Percentiles rank a stretch among this genome's conserved stretches.
Evolutionary conservation across 2,329 filamentous ascomycete genomes (phyloP).

Genomic region (Furcasterigmium furcatum): DNA sequence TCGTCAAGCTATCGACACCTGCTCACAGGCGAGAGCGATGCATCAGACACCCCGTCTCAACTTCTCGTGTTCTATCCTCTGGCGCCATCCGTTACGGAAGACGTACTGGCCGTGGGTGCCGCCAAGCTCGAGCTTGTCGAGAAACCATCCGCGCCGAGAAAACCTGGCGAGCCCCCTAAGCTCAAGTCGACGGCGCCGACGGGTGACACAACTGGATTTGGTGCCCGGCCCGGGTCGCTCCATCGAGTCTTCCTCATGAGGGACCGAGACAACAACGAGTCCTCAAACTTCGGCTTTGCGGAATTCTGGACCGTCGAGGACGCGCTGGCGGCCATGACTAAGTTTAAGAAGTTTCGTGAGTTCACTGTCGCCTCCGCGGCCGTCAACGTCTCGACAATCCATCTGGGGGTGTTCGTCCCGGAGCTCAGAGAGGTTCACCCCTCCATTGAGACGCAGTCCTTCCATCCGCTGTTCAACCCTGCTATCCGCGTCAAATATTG

Average conservation of each 20-base stretch:
- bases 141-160: constrained; percentile 47
- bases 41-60: constrained; percentile 61
- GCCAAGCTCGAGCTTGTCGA: constrained; percentile 65
- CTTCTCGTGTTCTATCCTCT: constrained; percentile 74
- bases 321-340: constrained; percentile 69
- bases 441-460: constrained; percentile 61
- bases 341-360: constrained; percentile 67
- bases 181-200: constrained; percentile 58
- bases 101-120: constrained; percentile 68
- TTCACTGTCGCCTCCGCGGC: constrained; percentile 76
- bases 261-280: constrained; percentile 67
- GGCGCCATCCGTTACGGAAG: constrained; percentile 67
- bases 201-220: constrained; percentile 56
- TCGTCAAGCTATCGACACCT: constrained; percentile 17
- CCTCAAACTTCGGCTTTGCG: constrained; percentile 79
- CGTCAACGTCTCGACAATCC: constrained; percentile 71
- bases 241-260: constrained; percentile 75
- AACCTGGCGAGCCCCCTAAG: constrained; percentile 44
- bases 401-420: constrained; percentile 81
- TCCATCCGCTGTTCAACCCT: constrained; percentile 67
- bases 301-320: constrained; percentile 78
- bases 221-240: constrained; percentile 71
- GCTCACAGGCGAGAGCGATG: constrained; percentile 46
- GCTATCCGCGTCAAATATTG: constrained; percentile 70
- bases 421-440: constrained; percentile 56